Base-by-base conservation (phyloP, 495 filamentous ascomycete species). In the Trichoderma orchidacearum region DNA sequence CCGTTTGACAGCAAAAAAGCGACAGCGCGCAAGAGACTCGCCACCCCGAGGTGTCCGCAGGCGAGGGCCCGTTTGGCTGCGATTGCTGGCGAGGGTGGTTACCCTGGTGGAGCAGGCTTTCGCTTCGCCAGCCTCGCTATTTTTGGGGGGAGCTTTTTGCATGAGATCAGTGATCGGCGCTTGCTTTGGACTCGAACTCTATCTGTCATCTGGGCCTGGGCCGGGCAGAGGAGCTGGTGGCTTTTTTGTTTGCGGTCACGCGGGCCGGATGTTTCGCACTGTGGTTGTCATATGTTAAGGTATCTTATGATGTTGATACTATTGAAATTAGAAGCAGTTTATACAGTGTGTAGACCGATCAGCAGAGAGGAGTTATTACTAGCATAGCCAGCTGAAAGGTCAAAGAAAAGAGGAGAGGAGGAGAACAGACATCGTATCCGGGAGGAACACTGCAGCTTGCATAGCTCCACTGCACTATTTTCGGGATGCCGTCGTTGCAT, bases 391-490 rank as follows among this genome's bases (percentile, higher is more conserved):
- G n/a, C n/a, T n/a, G n/a, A n/a, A n/a, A n/a, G n/a, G n/a, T n/a
- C n/a, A n/a, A n/a, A n/a, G n/a, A n/a, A 6, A 13, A 25, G 8
- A 21, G 17, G n/a, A 2, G 2, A 21, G 36, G 9, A 15, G 13
- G 34, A 36, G 3, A 25, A 48, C 18, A 48, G 12, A 48, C 41
- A 48, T 48, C 41, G 41, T 48, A 48, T 48, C 41, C 41, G 41
- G 41, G 41, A 48, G 41, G 41, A 48, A 48, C 41, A 48, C 41
- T 48, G 41, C 41, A 48, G 41, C 41, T n/a, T 48, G 41, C 21
- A 23, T 23, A 17, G 36, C 41, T 48, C 41, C 41, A 48, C 41
- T 25, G 41, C 41, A 48, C 41, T 48, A 48, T 48, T 13, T 35
- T 48, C 21, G 18, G n/a, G 21, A 27, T 48, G 41, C 21, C 8